phyloP scores from a whole-genome alignment of 768 basidiomycete species.

The Auriscalpium vulgare region DNA sequence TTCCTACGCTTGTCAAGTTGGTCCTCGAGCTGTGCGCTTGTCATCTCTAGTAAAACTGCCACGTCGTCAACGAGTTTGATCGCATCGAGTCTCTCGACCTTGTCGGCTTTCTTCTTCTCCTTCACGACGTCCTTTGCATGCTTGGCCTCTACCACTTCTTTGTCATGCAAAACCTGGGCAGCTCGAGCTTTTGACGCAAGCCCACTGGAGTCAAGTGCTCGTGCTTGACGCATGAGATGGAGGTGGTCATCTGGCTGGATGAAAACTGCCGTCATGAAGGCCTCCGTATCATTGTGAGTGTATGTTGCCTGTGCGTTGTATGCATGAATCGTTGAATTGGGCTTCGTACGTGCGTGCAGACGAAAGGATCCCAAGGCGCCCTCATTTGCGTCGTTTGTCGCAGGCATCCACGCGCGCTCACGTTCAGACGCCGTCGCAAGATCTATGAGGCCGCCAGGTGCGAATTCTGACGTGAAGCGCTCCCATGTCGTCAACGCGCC shows the following conservation, averaged over 20 bases:
- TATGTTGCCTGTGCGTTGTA: neutral
- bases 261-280: neutral
- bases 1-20: neutral
- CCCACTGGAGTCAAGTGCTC: neutral
- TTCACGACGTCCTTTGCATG: neutral
- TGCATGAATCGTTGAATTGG: neutral
- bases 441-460: constrained; percentile 7
- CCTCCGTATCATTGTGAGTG: neutral
- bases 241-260: neutral
- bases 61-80: neutral
- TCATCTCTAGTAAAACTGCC: neutral
- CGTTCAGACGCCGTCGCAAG: neutral
- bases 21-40: neutral
- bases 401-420: constrained; percentile 7
- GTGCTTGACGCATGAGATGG: neutral
- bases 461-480: constrained; percentile 7
- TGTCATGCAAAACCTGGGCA: neutral
- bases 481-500: constrained; percentile 7
- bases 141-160: neutral
- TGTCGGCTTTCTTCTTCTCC: neutral
- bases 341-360: neutral
- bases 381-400: constrained; percentile 19
- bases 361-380: constrained; percentile 9
- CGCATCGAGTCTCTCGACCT: neutral
- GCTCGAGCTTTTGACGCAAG: neutral